Percentiles rank a stretch among this genome's conserved stretches.
Evolutionary conservation across 2,329 filamentous ascomycete genomes (phyloP).

Genomic region (Penicillium sp.): DNA sequence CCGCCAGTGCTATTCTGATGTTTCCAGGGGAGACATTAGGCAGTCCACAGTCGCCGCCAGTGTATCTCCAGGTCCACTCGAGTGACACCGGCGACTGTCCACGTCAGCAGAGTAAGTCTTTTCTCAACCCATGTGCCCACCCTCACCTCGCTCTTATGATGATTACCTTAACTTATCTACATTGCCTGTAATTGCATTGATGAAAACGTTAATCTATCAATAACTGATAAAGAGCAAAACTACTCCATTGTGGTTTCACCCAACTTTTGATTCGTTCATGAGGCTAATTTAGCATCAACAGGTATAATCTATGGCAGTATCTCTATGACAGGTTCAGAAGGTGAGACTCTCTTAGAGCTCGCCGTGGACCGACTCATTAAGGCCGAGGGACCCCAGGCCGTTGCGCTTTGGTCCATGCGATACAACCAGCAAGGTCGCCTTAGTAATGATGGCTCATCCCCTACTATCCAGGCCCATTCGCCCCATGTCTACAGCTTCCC

Average conservation of each 20-base stretch:
- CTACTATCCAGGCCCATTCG: slow-evolving; percentile 29
- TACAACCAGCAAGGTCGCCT: slow-evolving; percentile 50
- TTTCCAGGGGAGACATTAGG: slow-evolving; percentile 36
- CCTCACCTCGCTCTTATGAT: slow-evolving; percentile 65
- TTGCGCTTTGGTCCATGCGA: slow-evolving; percentile 53
- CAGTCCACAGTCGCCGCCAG: slow-evolving; percentile 43
- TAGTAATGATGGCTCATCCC: slow-evolving; percentile 11
- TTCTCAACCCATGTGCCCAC: slow-evolving; percentile 10
- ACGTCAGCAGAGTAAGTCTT: slow-evolving; percentile 78
- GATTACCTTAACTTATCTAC: slow-evolving; percentile 92
- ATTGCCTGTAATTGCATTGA: slow-evolving; percentile 97
- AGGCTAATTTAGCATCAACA: slow-evolving; percentile 43
- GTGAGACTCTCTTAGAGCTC: slow-evolving; percentile 41
- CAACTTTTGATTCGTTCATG: slow-evolving; percentile 15
- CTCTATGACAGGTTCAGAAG: slow-evolving; percentile 34
- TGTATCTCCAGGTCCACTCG: slow-evolving; percentile 72
- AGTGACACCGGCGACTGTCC: slow-evolving; percentile 94
- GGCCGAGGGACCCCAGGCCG: slow-evolving; percentile 33
- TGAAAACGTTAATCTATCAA: slow-evolving; percentile 77
- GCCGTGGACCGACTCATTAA: slow-evolving; percentile 46
- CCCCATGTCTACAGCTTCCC: slow-evolving; percentile 58
- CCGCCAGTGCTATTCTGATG: slow-evolving; percentile 62
- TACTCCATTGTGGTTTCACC: slow-evolving; percentile 12
- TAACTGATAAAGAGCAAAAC: slow-evolving; percentile 65
- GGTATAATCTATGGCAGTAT: slow-evolving; percentile 61